Evolutionary conservation across 2,329 filamentous ascomycete genomes (phyloP).

Genomic region (Clonostachys byssicola): DNA sequence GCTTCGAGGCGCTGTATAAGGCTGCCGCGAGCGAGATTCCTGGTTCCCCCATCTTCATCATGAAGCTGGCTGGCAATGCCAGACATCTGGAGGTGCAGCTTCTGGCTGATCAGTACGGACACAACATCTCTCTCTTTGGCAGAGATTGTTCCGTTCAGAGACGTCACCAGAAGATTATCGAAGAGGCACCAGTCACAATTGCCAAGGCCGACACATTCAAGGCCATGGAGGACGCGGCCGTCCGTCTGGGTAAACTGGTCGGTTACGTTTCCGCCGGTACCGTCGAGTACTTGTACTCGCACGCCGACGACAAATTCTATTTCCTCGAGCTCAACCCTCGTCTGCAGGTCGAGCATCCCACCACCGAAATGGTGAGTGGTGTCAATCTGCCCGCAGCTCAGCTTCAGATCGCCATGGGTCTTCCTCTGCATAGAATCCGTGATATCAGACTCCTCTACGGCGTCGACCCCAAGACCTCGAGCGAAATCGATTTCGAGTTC

Average conservation of each 20-base stretch:
- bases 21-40: constrained; percentile 96
- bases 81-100: constrained; percentile 96
- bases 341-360: constrained; percentile 99
- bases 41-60: constrained; percentile 98
- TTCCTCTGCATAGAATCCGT: constrained; percentile 89
- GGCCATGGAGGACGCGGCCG: constrained; percentile 94
- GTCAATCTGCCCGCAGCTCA: constrained; percentile 96
- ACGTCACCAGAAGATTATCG: constrained; percentile 99
- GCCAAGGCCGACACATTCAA: constrained; percentile 86
- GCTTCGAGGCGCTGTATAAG: constrained; percentile 86
- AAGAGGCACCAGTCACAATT: constrained; percentile 96
- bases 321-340: constrained; percentile 98
- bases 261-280: constrained; percentile 98
- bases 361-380: constrained; percentile 98
- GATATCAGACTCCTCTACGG: constrained; percentile 97
- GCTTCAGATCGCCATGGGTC: constrained; percentile 98
- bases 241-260: constrained; percentile 88
- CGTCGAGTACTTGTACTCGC: constrained; percentile 98
- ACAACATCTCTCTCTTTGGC: constrained; percentile 98
- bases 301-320: constrained; percentile 98
- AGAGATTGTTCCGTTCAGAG: constrained; percentile 98
- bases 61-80: constrained; percentile 97
- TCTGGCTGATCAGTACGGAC: constrained; percentile 96
- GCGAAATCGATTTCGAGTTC: constrained; percentile 96
- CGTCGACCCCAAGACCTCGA: constrained; percentile 81